phyloP scores from a whole-genome alignment of 257 asterid genomes.

The Solanum clarkiae region DNA sequence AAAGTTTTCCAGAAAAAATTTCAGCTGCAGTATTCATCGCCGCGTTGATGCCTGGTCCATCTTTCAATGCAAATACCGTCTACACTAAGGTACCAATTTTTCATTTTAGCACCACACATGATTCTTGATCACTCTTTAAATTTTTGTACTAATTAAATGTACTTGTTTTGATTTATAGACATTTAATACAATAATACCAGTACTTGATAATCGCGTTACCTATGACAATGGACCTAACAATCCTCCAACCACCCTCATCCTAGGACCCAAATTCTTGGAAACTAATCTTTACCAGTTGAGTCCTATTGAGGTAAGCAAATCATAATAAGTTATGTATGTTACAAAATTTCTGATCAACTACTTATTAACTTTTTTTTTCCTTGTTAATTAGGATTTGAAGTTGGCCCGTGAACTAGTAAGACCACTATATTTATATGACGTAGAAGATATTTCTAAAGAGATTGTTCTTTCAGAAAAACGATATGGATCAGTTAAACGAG shows the following conservation, averaged over 20 bases:
- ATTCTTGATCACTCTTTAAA: no score
- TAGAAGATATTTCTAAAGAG: slow-evolving; percentile 1
- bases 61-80: not conserved
- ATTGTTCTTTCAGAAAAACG: not conserved
- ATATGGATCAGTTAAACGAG: slow-evolving; percentile 17
- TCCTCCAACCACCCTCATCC: slow-evolving; percentile 5
- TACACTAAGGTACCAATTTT: not conserved
- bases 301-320: slow-evolving; percentile 9
- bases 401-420: slow-evolving; percentile 13
- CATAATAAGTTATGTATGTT: not conserved
- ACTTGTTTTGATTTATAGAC: not conserved
- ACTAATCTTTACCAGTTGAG: slow-evolving; percentile 8
- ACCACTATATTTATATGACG: not conserved
- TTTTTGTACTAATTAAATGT: no score
- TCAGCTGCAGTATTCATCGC: not conserved
- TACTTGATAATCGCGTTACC: not conserved
- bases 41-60: slow-evolving; percentile 8
- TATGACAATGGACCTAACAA: not conserved
- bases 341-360: not conserved
- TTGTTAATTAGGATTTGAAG: slow-evolving; percentile 10
- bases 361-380: not conserved
- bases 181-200: not conserved
- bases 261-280: slow-evolving; percentile 8
- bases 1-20: not conserved
- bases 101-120: not conserved